Conservation (phyloP, 345 rosid species). For the Pistacia integerrima region DNA sequence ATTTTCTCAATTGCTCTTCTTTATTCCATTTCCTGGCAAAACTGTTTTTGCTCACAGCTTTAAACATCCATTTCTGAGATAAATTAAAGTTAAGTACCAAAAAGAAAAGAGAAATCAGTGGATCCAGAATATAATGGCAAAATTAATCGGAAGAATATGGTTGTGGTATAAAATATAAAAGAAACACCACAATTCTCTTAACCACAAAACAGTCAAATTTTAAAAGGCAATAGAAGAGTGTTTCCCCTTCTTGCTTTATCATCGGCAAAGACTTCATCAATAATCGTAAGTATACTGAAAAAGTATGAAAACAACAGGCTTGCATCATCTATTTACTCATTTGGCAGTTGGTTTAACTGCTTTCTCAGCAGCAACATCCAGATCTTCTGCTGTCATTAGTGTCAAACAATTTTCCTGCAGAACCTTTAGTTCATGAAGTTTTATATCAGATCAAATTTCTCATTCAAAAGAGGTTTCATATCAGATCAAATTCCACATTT, state of each 20-base stretch:
- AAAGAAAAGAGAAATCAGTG: no score
- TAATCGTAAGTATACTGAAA: background rate
- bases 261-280: background rate
- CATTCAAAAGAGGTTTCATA: background rate
- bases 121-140: background rate
- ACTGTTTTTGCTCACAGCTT: no score
- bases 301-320: background rate
- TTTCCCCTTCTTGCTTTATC: conserved; percentile 20
- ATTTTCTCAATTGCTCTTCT: no score
- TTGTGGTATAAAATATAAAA: background rate
- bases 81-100: background rate
- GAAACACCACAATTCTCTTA: background rate
- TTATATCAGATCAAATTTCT: background rate
- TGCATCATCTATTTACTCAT: background rate
- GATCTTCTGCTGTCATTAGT: conserved; percentile 85
- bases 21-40: no score
- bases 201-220: background rate
- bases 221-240: conserved; percentile 2
- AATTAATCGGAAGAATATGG: background rate
- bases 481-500: conserved; percentile 18
- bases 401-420: conserved; percentile 90
- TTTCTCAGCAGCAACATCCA: conserved; percentile 98
- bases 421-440: background rate
- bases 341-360: conserved; percentile 49
- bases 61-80: no score